A percentile compares a stretch with the other conserved stretches of the same genome.
Conservation (phyloP, 495 filamentous ascomycete genomes). For the Penicillium malachiteum region DNA sequence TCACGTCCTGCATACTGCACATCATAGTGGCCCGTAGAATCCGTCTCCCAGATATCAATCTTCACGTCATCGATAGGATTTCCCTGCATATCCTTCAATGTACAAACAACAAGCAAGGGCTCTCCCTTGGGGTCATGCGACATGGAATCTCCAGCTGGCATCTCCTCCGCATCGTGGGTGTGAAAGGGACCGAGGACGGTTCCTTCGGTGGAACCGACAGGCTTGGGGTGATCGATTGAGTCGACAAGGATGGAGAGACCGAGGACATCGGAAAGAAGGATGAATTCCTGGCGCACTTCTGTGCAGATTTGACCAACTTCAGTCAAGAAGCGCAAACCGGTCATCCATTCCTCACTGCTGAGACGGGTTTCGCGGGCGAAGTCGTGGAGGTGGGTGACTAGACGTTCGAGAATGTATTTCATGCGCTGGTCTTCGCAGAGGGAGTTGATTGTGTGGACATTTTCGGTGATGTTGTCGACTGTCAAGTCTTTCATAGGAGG, state of each 20-base stretch:
- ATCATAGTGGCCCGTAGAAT: conserved; percentile 83
- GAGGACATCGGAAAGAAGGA: conserved; percentile 88
- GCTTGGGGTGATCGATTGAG: conserved; percentile 89
- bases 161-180: conserved; percentile 76
- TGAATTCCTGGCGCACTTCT: conserved; percentile 84
- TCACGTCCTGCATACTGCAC: conserved; percentile 73
- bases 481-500: conserved; percentile 71
- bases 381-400: conserved; percentile 80
- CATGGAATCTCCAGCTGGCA: conserved; percentile 65
- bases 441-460: conserved; percentile 72
- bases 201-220: conserved; percentile 71
- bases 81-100: conserved; percentile 65
- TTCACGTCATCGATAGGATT: conserved; percentile 67
- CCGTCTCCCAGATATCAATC: conserved; percentile 94
- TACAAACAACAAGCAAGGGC: conserved; percentile 76
- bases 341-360: conserved; percentile 79
- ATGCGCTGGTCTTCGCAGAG: conserved; percentile 63
- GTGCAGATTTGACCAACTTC: conserved; percentile 70
- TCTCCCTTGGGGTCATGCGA: conserved; percentile 58
- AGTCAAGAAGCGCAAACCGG: conserved; percentile 67
- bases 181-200: conserved; percentile 93
- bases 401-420: conserved; percentile 68
- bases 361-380: conserved; percentile 79
- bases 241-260: conserved; percentile 89
- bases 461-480: conserved; percentile 80